A percentile compares a stretch with the other conserved stretches of the same genome.
These are phyloP conservation scores for Phytopythium sindhum DNA, from an alignment of 352 stramenopile species.

Conservation along the genomic window DNA sequence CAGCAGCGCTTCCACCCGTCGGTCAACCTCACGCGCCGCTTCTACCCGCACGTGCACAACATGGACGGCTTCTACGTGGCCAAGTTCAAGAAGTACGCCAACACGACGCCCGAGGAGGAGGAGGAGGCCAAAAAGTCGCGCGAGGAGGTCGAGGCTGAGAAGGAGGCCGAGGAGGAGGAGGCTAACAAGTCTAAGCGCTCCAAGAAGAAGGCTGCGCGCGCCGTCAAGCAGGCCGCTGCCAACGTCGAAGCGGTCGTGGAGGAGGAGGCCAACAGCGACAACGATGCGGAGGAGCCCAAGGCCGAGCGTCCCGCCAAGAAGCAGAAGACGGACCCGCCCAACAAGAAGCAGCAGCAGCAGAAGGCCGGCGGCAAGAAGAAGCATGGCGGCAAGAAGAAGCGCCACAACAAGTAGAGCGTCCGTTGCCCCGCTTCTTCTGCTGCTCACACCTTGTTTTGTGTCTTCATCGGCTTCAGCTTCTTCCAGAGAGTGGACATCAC, in stretches of 20 bases:
- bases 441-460: not conserved
- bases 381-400: slow-evolving; percentile 5
- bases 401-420: slow-evolving; percentile 5
- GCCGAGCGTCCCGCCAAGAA: slow-evolving; percentile 12
- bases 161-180: slow-evolving; percentile 68
- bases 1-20: slow-evolving; percentile 98
- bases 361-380: slow-evolving; percentile 10
- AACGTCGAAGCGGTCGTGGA: slow-evolving; percentile 69
- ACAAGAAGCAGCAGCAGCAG: slow-evolving; percentile 10
- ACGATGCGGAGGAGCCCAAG: slow-evolving; percentile 37
- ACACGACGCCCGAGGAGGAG: slow-evolving; percentile 81
- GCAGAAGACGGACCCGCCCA: slow-evolving; percentile 18
- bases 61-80: slow-evolving; percentile 99
- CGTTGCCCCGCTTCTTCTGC: not conserved
- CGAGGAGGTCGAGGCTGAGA: slow-evolving; percentile 33
- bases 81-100: slow-evolving; percentile 99
- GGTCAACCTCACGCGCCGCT: slow-evolving; percentile 93
- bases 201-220: slow-evolving; percentile 74
- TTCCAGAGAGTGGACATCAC: not conserved
- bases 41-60: slow-evolving; percentile 99
- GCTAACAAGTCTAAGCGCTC: slow-evolving; percentile 76
- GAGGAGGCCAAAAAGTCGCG: slow-evolving; percentile 72
- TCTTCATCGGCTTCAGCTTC: not conserved
- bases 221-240: slow-evolving; percentile 64
- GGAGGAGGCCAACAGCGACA: slow-evolving; percentile 48